phyloP scores from a whole-genome alignment of 129 eudicot genomes.

The sunflower (Helianthus annuus) region DNA sequence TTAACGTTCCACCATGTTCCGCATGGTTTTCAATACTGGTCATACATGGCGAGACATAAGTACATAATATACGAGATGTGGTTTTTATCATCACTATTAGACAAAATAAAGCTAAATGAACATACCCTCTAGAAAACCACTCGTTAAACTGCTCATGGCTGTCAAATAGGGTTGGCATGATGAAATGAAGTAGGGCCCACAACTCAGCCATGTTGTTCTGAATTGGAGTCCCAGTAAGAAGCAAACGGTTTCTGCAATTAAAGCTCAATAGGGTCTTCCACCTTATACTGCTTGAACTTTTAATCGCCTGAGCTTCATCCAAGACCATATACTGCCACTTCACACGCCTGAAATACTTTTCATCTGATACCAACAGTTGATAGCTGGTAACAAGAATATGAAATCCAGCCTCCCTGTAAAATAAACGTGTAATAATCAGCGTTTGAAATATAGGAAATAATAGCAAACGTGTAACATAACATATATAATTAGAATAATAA shows the following conservation, averaged over 20 bases:
- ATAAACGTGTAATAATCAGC: neutral
- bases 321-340: conserved; percentile 98
- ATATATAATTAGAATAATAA: neutral
- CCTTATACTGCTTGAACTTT: conserved; percentile 94
- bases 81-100: neutral
- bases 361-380: conserved; percentile 90
- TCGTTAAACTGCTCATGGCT: conserved; percentile 97
- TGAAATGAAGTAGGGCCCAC: conserved; percentile 97
- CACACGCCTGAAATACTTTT: conserved; percentile 86
- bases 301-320: conserved; percentile 99
- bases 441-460: neutral
- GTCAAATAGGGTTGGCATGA: conserved; percentile 97
- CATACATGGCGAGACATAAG: conserved; percentile 18
- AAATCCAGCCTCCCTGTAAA: conserved; percentile 88
- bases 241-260: conserved; percentile 97
- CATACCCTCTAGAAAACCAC: conserved; percentile 99
- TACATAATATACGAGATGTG: neutral
- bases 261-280: conserved; percentile 98
- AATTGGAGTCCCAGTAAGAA: conserved; percentile 94
- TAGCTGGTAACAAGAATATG: conserved; percentile 97
- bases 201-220: conserved; percentile 99
- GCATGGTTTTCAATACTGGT: conserved; percentile 96
- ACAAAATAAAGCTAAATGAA: neutral
- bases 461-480: neutral
- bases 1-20: conserved; percentile 97